Conservation (phyloP, 257 asterid genomes). For the Ilex asprella region DNA sequence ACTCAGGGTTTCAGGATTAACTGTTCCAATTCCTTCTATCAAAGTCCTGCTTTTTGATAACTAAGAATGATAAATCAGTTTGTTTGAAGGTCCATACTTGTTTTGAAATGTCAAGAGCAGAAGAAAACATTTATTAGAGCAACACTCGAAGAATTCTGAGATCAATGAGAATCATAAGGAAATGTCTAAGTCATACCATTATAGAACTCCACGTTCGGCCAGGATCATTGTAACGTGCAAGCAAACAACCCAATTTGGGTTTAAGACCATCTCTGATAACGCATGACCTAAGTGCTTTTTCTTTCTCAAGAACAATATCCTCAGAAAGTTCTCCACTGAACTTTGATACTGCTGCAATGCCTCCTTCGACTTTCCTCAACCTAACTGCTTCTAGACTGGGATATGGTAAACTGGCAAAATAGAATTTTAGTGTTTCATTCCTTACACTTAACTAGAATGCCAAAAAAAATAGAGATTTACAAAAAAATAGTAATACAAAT, state of each 20-base stretch:
- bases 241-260: constrained; percentile 52
- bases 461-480: neutral
- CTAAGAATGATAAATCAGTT: too few species aligned
- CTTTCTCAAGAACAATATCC: constrained; percentile 56
- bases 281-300: constrained; percentile 38
- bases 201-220: too few species aligned
- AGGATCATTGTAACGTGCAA: too few species aligned
- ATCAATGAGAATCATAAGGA: too few species aligned
- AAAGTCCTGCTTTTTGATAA: too few species aligned
- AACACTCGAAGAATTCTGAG: too few species aligned
- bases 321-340: constrained; percentile 85
- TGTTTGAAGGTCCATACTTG: too few species aligned
- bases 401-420: constrained; percentile 50
- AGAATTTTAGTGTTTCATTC: neutral
- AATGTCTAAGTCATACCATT: too few species aligned
- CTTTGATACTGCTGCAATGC: constrained; percentile 67
- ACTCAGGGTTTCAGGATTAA: too few species aligned
- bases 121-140: too few species aligned
- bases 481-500: neutral
- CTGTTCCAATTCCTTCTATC: too few species aligned
- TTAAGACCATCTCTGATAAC: constrained; percentile 50
- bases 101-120: too few species aligned
- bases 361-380: constrained; percentile 68
- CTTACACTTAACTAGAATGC: constrained; percentile 1
- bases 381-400: constrained; percentile 31